Evolutionary conservation across 1,139 yeast species (phyloP).

Genomic region (Yamadazyma buinensis): DNA sequence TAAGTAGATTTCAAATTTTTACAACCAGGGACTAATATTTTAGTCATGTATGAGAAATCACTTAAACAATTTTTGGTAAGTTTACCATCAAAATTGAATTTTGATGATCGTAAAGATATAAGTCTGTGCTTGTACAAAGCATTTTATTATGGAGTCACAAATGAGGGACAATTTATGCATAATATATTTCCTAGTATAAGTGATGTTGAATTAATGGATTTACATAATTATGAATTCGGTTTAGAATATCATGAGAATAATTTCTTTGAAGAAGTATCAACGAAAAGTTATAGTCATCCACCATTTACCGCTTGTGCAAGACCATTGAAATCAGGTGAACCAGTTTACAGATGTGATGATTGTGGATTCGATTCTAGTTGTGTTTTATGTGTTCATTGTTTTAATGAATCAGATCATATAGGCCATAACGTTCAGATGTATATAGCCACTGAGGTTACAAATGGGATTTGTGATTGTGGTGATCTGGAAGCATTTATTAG

Average conservation of each 20-base stretch:
- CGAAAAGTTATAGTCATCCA: slow-evolving; percentile 21
- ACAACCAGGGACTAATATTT: too few relatives aligned
- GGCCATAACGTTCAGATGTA: slow-evolving; percentile 60
- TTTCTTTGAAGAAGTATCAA: slow-evolving; percentile 4
- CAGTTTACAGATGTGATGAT: slow-evolving; percentile 58
- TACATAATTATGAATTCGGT: slow-evolving; percentile 15
- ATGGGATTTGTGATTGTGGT: slow-evolving; percentile 89
- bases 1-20: too few relatives aligned
- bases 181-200: slow-evolving; percentile 25
- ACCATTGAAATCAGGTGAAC: slow-evolving; percentile 54
- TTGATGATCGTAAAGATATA: slow-evolving; percentile 12
- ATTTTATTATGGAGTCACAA: slow-evolving; percentile 30
- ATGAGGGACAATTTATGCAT: slow-evolving; percentile 26
- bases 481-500: slow-evolving; percentile 76
- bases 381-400: slow-evolving; percentile 68
- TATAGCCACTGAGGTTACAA: slow-evolving; percentile 43
- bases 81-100: slow-evolving; percentile 22
- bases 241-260: slow-evolving; percentile 2
- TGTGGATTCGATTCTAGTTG: slow-evolving; percentile 77
- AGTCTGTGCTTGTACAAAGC: slow-evolving; percentile 21
- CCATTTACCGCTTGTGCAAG: slow-evolving; percentile 56
- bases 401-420: slow-evolving; percentile 61
- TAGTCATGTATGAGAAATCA: too few relatives aligned
- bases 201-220: slow-evolving; percentile 15
- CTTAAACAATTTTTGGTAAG: slow-evolving; percentile 26